A percentile compares a stretch with the other conserved stretches of the same genome.
phyloP scores from a whole-genome alignment of 108 stramenopile species.

The Nitzschia sp. region DNA sequence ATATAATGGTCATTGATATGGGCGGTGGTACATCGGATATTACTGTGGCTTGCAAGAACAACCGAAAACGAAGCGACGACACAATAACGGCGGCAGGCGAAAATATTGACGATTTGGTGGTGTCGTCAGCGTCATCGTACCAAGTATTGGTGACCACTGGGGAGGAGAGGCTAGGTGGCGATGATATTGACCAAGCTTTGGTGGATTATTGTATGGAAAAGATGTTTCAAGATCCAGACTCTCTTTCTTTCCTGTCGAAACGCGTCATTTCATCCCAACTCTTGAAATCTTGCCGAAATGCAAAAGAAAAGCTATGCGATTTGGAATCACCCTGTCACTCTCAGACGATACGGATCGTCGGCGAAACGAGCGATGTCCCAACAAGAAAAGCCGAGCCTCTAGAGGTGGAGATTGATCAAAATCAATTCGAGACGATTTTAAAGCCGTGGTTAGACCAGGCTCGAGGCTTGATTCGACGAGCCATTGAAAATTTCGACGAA shows the following conservation, averaged over 20 bases:
- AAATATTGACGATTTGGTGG: slow-evolving; percentile 6
- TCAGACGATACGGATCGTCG: slow-evolving; percentile 14
- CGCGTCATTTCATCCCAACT: slow-evolving; percentile 11
- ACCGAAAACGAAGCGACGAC: slow-evolving; percentile 11
- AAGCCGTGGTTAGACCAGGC: slow-evolving; percentile 31
- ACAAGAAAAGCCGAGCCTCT: too few relatives aligned
- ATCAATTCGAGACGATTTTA: slow-evolving; percentile 17
- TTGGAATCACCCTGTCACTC: slow-evolving; percentile 31
- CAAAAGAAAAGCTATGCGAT: slow-evolving; percentile 76
- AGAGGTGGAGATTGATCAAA: slow-evolving; percentile 12
- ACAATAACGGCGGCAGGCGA: not conserved
- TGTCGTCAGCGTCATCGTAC: slow-evolving; percentile 24
- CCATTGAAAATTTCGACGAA: slow-evolving; percentile 20
- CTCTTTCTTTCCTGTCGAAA: not conserved
- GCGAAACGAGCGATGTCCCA: not conserved
- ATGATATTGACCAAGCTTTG: slow-evolving; percentile 76
- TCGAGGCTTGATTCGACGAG: slow-evolving; percentile 21
- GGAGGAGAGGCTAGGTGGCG: slow-evolving; percentile 69
- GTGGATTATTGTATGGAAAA: slow-evolving; percentile 28
- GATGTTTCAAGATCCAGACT: not conserved
- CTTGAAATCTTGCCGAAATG: slow-evolving; percentile 51
- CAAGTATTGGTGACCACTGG: slow-evolving; percentile 68
- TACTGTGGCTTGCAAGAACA: slow-evolving; percentile 51
- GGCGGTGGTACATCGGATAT: slow-evolving; percentile 90
- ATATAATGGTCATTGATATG: slow-evolving; percentile 85